Conservation (phyloP, 1,139 yeast species). For the Hemisphaericaspora subhashii region DNA sequence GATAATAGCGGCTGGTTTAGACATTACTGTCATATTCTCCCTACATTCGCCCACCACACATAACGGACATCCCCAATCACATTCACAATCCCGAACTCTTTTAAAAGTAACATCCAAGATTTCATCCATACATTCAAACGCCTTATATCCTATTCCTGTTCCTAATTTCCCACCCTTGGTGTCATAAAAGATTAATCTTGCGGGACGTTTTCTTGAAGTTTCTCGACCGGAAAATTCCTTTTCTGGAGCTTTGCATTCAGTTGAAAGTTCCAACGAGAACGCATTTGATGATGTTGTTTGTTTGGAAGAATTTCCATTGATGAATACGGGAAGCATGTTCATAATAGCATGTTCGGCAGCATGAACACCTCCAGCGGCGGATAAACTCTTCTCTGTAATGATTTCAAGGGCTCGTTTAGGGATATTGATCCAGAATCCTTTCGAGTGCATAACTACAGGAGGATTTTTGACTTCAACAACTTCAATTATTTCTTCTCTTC, state of each 20-base stretch:
- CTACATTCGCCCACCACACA: slow-evolving; percentile 83
- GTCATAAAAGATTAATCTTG: slow-evolving; percentile 81
- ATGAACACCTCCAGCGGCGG: slow-evolving; percentile 90
- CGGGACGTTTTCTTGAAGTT: slow-evolving; percentile 74
- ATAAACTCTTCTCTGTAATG: slow-evolving; percentile 56
- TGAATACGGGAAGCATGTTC: slow-evolving; percentile 66
- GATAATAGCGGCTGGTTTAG: slow-evolving; percentile 83
- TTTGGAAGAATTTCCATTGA: slow-evolving; percentile 27
- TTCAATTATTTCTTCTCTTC: slow-evolving; percentile 75
- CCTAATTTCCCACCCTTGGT: slow-evolving; percentile 77
- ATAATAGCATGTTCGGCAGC: slow-evolving; percentile 92
- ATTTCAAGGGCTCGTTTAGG: slow-evolving; percentile 63
- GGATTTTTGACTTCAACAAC: slow-evolving; percentile 92
- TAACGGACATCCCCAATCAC: slow-evolving; percentile 87
- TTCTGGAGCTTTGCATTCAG: slow-evolving; percentile 97
- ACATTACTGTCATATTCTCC: slow-evolving; percentile 78
- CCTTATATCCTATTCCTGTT: slow-evolving; percentile 74
- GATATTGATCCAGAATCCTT: slow-evolving; percentile 91
- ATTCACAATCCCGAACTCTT: slow-evolving; percentile 64
- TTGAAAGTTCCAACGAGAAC: slow-evolving; percentile 60
- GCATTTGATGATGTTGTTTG: slow-evolving; percentile 39
- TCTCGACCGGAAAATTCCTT: slow-evolving; percentile 83
- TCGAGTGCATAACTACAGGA: slow-evolving; percentile 65
- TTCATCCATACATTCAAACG: slow-evolving; percentile 73
- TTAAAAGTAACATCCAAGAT: slow-evolving; percentile 60